Evolutionary conservation across 306 rosid genomes (phyloP).

Genomic region (Biancaea sappan): DNA sequence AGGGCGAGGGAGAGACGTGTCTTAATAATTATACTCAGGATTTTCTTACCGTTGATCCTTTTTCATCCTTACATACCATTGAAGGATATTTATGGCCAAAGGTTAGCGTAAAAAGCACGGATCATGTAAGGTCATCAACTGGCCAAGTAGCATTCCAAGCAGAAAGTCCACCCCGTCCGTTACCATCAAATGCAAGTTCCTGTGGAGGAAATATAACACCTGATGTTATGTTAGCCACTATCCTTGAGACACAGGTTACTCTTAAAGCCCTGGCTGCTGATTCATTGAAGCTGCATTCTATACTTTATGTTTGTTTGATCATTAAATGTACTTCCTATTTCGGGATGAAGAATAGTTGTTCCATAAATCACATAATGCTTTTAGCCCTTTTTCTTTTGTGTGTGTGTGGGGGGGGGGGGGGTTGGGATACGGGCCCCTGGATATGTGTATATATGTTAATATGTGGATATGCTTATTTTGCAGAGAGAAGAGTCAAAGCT

Average conservation of each 20-base stretch:
- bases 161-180: constrained; percentile 51
- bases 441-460: neutral
- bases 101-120: constrained; percentile 47
- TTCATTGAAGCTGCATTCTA: neutral
- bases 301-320: neutral
- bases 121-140: constrained; percentile 38
- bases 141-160: constrained; percentile 45
- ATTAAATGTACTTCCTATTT: constrained; percentile 8
- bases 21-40: constrained; percentile 62
- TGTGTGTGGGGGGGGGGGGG: too few relatives aligned
- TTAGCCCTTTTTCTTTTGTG: neutral
- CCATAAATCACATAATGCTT: neutral
- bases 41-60: constrained; percentile 74
- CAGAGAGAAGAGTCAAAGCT: constrained; percentile 49
- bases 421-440: neutral
- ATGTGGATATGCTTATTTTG: constrained; percentile 16
- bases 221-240: constrained; percentile 48
- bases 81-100: constrained; percentile 80
- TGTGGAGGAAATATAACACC: constrained; percentile 36
- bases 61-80: constrained; percentile 71
- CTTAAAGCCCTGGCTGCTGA: constrained; percentile 19
- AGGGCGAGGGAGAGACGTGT: constrained; percentile 69
- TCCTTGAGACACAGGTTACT: constrained; percentile 61
- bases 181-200: constrained; percentile 54
- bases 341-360: neutral